A percentile compares a stretch with the other conserved stretches of the same genome.
phyloP scores from a whole-genome alignment of 169 alveolate species.

The Eimeria maxima region DNA sequence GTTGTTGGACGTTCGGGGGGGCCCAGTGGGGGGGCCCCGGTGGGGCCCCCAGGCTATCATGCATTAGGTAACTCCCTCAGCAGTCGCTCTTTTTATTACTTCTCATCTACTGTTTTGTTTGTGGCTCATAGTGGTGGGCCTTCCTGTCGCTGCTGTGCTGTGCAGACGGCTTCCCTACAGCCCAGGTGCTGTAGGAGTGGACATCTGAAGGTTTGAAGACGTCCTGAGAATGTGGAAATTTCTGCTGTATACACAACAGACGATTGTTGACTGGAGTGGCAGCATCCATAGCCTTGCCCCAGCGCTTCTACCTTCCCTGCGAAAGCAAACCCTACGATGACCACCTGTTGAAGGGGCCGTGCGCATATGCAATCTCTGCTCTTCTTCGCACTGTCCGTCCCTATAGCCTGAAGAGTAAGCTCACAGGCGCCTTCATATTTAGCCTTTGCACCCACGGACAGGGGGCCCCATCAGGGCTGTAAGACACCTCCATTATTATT shows the following conservation, averaged over 20 bases:
- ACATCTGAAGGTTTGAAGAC: neutral
- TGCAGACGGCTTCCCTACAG: neutral
- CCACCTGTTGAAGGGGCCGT: neutral
- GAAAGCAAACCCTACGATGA: neutral
- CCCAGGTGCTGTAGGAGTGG: neutral
- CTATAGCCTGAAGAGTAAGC: neutral
- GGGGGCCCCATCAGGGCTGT: too few relatives aligned
- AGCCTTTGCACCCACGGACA: neutral
- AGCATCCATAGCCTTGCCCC: neutral
- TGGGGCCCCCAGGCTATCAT: slow-evolving; percentile 15
- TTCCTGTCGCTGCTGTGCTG: neutral
- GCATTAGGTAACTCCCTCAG: neutral
- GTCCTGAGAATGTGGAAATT: neutral
- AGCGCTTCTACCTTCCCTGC: neutral
- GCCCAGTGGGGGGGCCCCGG: slow-evolving; percentile 42
- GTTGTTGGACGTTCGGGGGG: neutral
- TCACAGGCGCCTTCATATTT: too few relatives aligned
- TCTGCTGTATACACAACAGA: neutral
- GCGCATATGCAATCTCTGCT: neutral
- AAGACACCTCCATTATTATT: too few relatives aligned
- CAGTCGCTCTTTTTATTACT: neutral
- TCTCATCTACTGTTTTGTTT: neutral
- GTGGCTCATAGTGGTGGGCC: neutral
- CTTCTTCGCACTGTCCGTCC: neutral
- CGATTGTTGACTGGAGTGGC: neutral